Evolutionary conservation across 129 eudicot genomes (phyloP), one percentile per base, ranked within the genome.

Genomic region (Flaveria brownii): DNA sequence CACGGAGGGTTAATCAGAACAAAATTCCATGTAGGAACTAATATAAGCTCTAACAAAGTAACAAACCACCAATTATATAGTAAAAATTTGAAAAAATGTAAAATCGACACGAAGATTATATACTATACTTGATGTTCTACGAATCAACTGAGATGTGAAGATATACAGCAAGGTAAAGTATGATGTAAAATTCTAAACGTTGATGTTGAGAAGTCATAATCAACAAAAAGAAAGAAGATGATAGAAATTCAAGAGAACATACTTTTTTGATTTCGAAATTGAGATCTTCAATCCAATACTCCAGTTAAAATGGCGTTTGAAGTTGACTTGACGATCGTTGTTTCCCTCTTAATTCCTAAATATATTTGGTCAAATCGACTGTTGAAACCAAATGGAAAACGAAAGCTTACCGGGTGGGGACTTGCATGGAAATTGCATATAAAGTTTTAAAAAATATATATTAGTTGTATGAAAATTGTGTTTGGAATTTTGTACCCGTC

Each of bases 121-220:
- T 15, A 5, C 7, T 0, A 36, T 26, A 70, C 33, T 56, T 54
- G 23, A 54, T 57, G 30, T 54, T 30, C 18, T 33, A 66, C 8
- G 50, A 66, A 66, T 64, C 45, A 15, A 16, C 15, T 14, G 11
- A 28, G 43, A 62, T 26, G 4, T 20, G 63, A 13, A 20, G 61
- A 54, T 17, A 54, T 36, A 36, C 41, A 36, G 18, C 61, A n/a
- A 56, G 63, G 63, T 56, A 56, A 25, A 36, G 41, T 36, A 36
- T 5, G 41, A 5, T 36, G 0, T 11, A 6, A 33, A 25, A 25
- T 46, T 50, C 62, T 9, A 43, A 71, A 71, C 65, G 30, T 51
- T 71, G 46, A 71, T 71, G 30, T 52, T 28, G 65, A 20, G 70
- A 42, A 74, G 45, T 36, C 46, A 60, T 43, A 30, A 42, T 12